These are phyloP conservation scores for Neofusicoccum ribis DNA, from an alignment of 2,329 filamentous ascomycete species.

Conservation along the genomic window DNA sequence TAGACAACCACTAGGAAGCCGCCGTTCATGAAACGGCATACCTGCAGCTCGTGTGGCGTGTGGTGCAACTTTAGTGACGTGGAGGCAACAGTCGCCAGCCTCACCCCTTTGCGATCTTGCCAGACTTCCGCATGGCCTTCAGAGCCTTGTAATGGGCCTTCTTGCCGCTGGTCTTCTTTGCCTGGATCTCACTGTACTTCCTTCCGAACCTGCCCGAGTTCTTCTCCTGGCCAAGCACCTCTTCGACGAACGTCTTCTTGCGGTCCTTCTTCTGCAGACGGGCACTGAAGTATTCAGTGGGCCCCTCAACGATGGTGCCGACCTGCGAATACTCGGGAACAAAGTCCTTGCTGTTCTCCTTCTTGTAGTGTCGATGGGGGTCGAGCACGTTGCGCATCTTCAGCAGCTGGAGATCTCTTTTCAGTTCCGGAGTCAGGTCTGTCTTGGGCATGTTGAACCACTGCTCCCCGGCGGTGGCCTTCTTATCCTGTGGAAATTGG, in stretches of 20 bases:
- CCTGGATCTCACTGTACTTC: constrained; percentile 86
- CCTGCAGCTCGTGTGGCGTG: not conserved
- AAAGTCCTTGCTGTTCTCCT: constrained; percentile 69
- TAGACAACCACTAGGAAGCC: not conserved
- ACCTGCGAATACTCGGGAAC: constrained; percentile 84
- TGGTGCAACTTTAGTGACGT: not conserved
- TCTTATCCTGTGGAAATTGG: constrained; percentile 49
- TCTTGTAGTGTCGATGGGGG: constrained; percentile 88
- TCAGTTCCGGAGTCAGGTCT: constrained; percentile 78
- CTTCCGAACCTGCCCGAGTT: constrained; percentile 72
- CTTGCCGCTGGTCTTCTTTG: constrained; percentile 80
- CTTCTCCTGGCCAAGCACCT: constrained; percentile 70
- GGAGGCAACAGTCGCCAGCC: not conserved
- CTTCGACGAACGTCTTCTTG: constrained; percentile 83
- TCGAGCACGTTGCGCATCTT: constrained; percentile 88
- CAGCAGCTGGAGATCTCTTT: constrained; percentile 84
- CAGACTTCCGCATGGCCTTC: constrained; percentile 56
- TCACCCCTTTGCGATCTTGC: constrained; percentile 38
- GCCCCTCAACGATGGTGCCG: constrained; percentile 83
- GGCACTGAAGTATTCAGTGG: constrained; percentile 81
- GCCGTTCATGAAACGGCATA: not conserved
- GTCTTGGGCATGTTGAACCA: constrained; percentile 92
- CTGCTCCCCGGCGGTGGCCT: constrained; percentile 70
- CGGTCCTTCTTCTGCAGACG: constrained; percentile 84
- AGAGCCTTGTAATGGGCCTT: constrained; percentile 86